A percentile compares a stretch with the other conserved stretches of the same genome.
Evolutionary conservation across 192 early-diverging fungal genomes (phyloP).

Genomic region (Coemansia sp.): DNA sequence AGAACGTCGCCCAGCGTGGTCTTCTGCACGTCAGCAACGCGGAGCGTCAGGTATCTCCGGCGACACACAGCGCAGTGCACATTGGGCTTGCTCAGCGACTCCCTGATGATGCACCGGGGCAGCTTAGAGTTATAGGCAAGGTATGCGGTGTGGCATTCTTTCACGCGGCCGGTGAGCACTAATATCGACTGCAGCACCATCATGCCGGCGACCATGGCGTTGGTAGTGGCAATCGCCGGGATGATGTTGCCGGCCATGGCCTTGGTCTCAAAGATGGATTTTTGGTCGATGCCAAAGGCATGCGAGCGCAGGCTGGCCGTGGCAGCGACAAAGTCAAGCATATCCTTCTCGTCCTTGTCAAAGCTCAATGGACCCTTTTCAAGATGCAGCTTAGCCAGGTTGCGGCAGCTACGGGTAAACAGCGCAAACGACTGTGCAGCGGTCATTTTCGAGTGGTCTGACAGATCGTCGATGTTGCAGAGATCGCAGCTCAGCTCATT

Average conservation of each 20-base stretch:
- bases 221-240: constrained; percentile 97
- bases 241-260: constrained; percentile 99
- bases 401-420: constrained; percentile 58
- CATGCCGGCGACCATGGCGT: constrained; percentile 92
- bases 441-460: constrained; percentile 68
- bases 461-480: constrained; percentile 30
- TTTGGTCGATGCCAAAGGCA: constrained; percentile 75
- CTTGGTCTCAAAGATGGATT: constrained; percentile 87
- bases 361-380: constrained; percentile 56
- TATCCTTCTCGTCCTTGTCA: constrained; percentile 94
- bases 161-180: constrained; percentile 45
- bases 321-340: constrained; percentile 93
- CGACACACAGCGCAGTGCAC: constrained; percentile 76
- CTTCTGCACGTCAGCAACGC: constrained; percentile 56
- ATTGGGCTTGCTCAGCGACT: constrained; percentile 64
- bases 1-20: constrained; percentile 71
- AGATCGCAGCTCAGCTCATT: constrained; percentile 25
- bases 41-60: constrained; percentile 53
- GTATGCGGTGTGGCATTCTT: constrained; percentile 54
- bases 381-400: constrained; percentile 13
- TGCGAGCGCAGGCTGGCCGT: constrained; percentile 82
- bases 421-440: constrained; percentile 67
- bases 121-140: constrained; percentile 58
- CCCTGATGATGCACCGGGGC: constrained; percentile 59
- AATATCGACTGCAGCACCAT: constrained; percentile 87